phyloP scores from a whole-genome alignment of 2,329 filamentous ascomycete species.

The Cladophialophora carrionii region DNA sequence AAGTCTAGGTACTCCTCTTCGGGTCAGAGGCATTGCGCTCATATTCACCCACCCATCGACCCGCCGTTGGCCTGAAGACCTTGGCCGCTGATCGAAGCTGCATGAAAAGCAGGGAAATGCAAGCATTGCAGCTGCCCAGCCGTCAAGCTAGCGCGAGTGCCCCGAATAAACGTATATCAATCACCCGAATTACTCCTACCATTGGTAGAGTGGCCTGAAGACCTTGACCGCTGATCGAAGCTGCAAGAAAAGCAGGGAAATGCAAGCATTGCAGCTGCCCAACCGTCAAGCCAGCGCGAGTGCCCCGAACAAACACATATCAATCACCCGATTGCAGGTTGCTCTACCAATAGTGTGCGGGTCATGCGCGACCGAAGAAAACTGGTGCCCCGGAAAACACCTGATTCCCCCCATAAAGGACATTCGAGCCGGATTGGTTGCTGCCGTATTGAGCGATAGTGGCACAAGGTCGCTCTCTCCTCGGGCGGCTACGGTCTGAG shows the following conservation, averaged over 20 bases:
- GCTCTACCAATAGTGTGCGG: background rate
- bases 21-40: background rate
- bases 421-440: constrained; percentile 4
- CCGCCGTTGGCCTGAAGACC: background rate
- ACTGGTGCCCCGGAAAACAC: background rate
- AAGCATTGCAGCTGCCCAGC: background rate
- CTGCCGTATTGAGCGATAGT: constrained; percentile 4
- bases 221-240: too few species aligned
- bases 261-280: background rate
- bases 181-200: too few species aligned
- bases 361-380: background rate
- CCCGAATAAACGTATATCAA: background rate
- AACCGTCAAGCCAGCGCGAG: background rate
- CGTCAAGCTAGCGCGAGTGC: background rate
- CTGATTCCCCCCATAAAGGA: constrained; percentile 4
- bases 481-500: background rate
- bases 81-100: too few species aligned
- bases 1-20: background rate
- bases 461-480: background rate
- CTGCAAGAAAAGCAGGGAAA: background rate
- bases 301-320: background rate
- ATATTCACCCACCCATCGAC: too few species aligned
- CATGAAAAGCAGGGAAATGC: background rate
- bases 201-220: too few species aligned
- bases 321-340: background rate